These are phyloP conservation scores for Gaertneriomyces semiglobifer DNA, from an alignment of 192 early-diverging fungal species.

Conservation along the genomic window DNA sequence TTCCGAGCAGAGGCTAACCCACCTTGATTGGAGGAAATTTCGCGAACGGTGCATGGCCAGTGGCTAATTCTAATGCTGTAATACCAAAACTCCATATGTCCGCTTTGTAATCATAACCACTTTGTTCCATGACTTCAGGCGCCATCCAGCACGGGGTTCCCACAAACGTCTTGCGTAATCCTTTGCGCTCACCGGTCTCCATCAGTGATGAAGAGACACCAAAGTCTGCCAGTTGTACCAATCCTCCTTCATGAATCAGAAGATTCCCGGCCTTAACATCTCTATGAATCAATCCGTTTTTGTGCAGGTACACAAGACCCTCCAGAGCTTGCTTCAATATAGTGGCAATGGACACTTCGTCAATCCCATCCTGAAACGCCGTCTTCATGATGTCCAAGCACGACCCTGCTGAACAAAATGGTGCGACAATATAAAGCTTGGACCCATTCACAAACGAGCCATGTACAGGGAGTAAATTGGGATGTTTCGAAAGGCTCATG, in stretches of 20 bases:
- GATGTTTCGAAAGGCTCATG: conserved; percentile 84
- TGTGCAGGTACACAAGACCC: conserved; percentile 66
- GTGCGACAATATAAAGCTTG: conserved; percentile 82
- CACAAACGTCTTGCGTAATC: conserved; percentile 58
- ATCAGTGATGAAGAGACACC: conserved; percentile 49
- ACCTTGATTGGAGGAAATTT: conserved; percentile 85
- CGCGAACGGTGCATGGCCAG: conserved; percentile 84
- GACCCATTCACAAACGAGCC: conserved; percentile 79
- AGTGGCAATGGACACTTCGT: conserved; percentile 72
- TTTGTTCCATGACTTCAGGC: conserved; percentile 89
- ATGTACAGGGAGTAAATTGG: conserved; percentile 77
- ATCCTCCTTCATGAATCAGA: conserved; percentile 57
- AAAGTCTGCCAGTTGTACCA: conserved; percentile 65
- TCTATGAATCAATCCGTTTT: conserved; percentile 62
- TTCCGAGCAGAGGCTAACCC: background rate
- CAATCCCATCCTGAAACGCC: conserved; percentile 76
- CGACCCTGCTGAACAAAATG: conserved; percentile 67
- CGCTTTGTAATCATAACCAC: conserved; percentile 83
- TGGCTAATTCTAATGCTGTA: conserved; percentile 78
- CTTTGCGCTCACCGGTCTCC: conserved; percentile 52
- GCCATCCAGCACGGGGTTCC: conserved; percentile 62
- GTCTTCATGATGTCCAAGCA: conserved; percentile 88
- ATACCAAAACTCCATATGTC: conserved; percentile 94
- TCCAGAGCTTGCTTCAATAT: conserved; percentile 72
- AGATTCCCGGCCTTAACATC: conserved; percentile 71